A percentile compares a stretch with the other conserved stretches of the same genome.
These are phyloP conservation scores for Trypanosomatidae sp. DNA, from an alignment of 208 protist species.

Conservation along the genomic window DNA sequence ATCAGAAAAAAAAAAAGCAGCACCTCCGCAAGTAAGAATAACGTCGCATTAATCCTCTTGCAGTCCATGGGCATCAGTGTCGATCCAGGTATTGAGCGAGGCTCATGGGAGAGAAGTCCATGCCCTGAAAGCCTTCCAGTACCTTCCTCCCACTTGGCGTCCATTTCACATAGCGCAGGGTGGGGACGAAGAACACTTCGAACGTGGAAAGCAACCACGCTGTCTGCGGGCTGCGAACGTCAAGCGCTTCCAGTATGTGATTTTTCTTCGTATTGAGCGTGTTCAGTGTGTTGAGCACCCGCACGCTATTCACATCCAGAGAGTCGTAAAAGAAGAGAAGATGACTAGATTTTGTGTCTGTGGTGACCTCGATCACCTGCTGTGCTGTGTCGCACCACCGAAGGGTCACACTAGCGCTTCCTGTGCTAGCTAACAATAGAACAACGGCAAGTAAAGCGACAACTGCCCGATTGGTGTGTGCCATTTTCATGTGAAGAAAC, in stretches of 20 bases:
- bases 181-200: conserved; percentile 19
- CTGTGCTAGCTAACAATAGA: too few relatives aligned
- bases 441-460: conserved; percentile 1
- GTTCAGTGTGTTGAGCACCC: conserved; percentile 21
- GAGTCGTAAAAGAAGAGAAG: conserved; percentile 36
- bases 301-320: conserved; percentile 29
- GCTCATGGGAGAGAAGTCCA: conserved; percentile 13
- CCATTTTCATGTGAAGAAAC: too few relatives aligned
- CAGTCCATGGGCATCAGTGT: too few relatives aligned
- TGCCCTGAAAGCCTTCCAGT: conserved; percentile 1
- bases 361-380: conserved; percentile 2
- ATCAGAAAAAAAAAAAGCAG: too few relatives aligned
- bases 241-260: conserved; percentile 11
- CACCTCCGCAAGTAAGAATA: too few relatives aligned
- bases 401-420: conserved; percentile 9
- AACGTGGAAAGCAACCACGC: conserved; percentile 18
- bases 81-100: conserved; percentile 17
- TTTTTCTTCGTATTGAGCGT: conserved; percentile 1
- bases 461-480: too few relatives aligned
- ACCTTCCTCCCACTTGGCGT: conserved; percentile 5
- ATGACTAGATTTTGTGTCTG: conserved; percentile 11
- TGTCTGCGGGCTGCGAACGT: conserved; percentile 15
- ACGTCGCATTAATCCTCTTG: too few relatives aligned
- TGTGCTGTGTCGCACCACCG: conserved; percentile 5
- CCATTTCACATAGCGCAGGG: conserved; percentile 13